Percentiles rank a stretch among this genome's conserved stretches.
Evolutionary conservation across 768 basidiomycete genomes (phyloP).

Genomic region (Boletus rufocinnamomeus): DNA sequence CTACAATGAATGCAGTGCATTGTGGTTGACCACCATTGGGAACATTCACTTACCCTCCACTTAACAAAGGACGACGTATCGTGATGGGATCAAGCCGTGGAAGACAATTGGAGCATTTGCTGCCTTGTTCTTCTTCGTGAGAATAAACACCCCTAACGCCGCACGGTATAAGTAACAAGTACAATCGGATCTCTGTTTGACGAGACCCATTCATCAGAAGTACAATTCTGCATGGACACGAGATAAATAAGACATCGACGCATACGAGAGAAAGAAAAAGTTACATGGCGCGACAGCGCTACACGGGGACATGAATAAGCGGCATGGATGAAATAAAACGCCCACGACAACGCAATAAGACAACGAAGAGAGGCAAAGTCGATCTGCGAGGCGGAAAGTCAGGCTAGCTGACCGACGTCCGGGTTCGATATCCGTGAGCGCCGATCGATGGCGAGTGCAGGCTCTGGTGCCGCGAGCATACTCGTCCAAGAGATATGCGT

Average conservation of each 20-base stretch:
- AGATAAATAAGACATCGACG: not conserved
- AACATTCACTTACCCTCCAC: constrained; percentile 10
- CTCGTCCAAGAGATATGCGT: not conserved
- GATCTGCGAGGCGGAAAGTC: not conserved
- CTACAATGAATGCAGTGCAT: constrained; percentile 1
- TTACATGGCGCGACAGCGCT: not conserved
- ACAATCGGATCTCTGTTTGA: not conserved
- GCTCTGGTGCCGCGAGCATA: constrained; percentile 1
- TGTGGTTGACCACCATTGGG: not conserved
- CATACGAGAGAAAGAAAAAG: not conserved
- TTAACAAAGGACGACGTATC: not conserved
- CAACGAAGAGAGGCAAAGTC: too few relatives aligned
- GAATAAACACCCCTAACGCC: constrained; percentile 17
- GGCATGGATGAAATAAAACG: not conserved
- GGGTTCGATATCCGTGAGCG: not conserved
- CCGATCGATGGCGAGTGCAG: not conserved
- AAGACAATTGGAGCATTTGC: not conserved
- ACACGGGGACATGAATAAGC: not conserved
- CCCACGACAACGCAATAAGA: not conserved
- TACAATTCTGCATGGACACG: not conserved
- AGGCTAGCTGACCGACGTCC: not conserved
- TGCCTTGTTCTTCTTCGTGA: constrained; percentile 18
- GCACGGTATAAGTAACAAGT: not conserved
- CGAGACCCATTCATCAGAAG: too few relatives aligned
- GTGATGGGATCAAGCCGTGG: constrained; percentile 7